Evolutionary conservation across 2,329 filamentous ascomycete species (phyloP).

Genomic region (Beauveria brongniartii): DNA sequence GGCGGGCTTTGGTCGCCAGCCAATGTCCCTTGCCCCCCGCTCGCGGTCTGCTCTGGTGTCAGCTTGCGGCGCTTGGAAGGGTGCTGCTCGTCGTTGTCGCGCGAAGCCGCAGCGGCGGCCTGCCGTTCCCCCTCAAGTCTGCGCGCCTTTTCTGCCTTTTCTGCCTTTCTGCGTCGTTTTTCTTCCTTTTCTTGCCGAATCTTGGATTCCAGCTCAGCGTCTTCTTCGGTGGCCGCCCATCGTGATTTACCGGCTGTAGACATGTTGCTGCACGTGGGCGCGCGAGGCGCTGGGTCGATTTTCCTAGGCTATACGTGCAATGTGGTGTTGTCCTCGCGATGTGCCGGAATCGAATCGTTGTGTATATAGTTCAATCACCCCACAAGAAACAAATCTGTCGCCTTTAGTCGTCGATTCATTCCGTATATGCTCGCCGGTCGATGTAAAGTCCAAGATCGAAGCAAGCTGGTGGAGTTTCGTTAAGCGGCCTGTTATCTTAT

Average conservation of each 20-base stretch:
- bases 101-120: slow-evolving; percentile 27
- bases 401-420: neutral
- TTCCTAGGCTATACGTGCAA: slow-evolving; percentile 1
- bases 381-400: neutral
- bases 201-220: slow-evolving; percentile 64
- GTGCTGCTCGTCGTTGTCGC: slow-evolving; percentile 28
- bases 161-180: slow-evolving; percentile 75
- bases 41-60: slow-evolving; percentile 33
- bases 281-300: neutral
- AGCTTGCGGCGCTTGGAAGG: slow-evolving; percentile 56
- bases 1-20: slow-evolving; percentile 17
- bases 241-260: slow-evolving; percentile 60
- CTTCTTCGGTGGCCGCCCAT: slow-evolving; percentile 82
- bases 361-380: neutral
- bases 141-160: slow-evolving; percentile 75
- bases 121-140: slow-evolving; percentile 44
- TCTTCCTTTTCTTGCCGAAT: slow-evolving; percentile 79
- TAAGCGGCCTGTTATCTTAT: neutral
- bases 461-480: slow-evolving; percentile 7
- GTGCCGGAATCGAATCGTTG: neutral
- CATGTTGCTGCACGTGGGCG: slow-evolving; percentile 32
- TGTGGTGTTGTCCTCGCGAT: slow-evolving; percentile 3
- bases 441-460: neutral
- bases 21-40: slow-evolving; percentile 15
- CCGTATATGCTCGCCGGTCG: neutral